phyloP scores from a whole-genome alignment of 306 rosid species.

The Astragalus glycyphyllos region DNA sequence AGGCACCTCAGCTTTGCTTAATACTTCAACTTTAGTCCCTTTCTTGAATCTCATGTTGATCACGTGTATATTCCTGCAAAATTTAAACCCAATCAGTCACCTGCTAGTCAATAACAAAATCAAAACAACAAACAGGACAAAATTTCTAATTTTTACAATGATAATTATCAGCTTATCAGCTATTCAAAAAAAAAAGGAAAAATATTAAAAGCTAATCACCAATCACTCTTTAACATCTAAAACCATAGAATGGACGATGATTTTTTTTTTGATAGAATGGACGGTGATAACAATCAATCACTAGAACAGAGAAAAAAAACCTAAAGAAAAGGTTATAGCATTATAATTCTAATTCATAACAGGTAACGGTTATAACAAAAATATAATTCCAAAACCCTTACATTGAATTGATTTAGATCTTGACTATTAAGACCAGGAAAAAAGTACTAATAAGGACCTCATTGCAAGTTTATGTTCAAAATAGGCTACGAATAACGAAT shows the following conservation, averaged over 20 bases:
- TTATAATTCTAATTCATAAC: neutral
- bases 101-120: conserved; percentile 42
- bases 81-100: conserved; percentile 37
- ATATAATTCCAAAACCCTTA: conserved; percentile 28
- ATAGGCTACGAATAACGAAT: conserved; percentile 14
- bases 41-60: conserved; percentile 76
- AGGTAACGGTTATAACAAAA: conserved; percentile 17
- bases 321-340: conserved; percentile 8
- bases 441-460: conserved; percentile 33
- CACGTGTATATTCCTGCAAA: conserved; percentile 21
- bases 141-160: conserved; percentile 9
- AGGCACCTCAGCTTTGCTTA: conserved; percentile 76
- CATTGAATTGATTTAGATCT: conserved; percentile 43
- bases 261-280: too few species aligned
- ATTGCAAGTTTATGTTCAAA: conserved; percentile 36
- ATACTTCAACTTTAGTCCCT: conserved; percentile 84
- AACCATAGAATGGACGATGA: conserved; percentile 16
- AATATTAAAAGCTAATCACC: conserved; percentile 6
- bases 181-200: conserved; percentile 1
- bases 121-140: conserved; percentile 39
- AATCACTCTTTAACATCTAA: conserved; percentile 25
- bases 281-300: conserved; percentile 32
- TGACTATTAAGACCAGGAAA: conserved; percentile 39
- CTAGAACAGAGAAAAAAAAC: conserved; percentile 18
- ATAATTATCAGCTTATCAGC: neutral